These are phyloP conservation scores for Phytophthora lateralis DNA, from an alignment of 352 stramenopile genomes.

Conservation along the genomic window DNA sequence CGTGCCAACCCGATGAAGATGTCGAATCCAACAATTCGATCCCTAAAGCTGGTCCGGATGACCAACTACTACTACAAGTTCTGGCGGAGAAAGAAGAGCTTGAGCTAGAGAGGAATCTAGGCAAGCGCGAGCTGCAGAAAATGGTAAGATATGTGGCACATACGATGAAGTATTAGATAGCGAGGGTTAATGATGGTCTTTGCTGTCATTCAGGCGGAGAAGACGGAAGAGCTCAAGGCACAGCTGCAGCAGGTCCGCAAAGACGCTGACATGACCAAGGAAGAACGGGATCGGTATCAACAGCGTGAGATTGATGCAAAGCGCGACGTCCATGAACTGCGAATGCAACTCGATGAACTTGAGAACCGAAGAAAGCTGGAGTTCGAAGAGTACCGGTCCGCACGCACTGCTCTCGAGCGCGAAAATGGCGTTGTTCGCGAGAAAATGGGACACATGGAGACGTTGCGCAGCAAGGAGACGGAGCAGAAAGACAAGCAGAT, in stretches of 20 bases:
- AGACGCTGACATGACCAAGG: slow-evolving; percentile 47
- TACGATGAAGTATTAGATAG: background rate
- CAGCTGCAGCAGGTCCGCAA: slow-evolving; percentile 52
- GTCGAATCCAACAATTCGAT: slow-evolving; percentile 20
- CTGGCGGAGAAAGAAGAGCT: slow-evolving; percentile 73
- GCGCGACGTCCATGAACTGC: slow-evolving; percentile 59
- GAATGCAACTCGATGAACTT: slow-evolving; percentile 73
- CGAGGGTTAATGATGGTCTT: background rate
- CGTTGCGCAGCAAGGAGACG: slow-evolving; percentile 44
- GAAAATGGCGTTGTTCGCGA: slow-evolving; percentile 57
- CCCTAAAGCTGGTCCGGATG: slow-evolving; percentile 21
- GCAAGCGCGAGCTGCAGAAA: slow-evolving; percentile 51
- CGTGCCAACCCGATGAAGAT: slow-evolving; percentile 33
- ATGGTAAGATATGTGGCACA: slow-evolving; percentile 32
- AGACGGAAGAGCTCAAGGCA: slow-evolving; percentile 56
- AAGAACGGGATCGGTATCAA: slow-evolving; percentile 70
- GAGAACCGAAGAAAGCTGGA: slow-evolving; percentile 65
- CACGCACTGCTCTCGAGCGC: slow-evolving; percentile 55
- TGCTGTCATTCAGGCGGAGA: slow-evolving; percentile 40
- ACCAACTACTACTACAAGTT: slow-evolving; percentile 68
- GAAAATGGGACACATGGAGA: slow-evolving; percentile 56
- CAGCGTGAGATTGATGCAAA: slow-evolving; percentile 66
- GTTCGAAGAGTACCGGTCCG: slow-evolving; percentile 71
- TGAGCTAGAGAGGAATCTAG: slow-evolving; percentile 41
- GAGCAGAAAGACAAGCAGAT: slow-evolving; percentile 66